Evolutionary conservation across 1,139 yeast genomes (phyloP), one percentile per base, ranked within the genome.

Genomic region (Spencermartinsiella ligniputridi): DNA sequence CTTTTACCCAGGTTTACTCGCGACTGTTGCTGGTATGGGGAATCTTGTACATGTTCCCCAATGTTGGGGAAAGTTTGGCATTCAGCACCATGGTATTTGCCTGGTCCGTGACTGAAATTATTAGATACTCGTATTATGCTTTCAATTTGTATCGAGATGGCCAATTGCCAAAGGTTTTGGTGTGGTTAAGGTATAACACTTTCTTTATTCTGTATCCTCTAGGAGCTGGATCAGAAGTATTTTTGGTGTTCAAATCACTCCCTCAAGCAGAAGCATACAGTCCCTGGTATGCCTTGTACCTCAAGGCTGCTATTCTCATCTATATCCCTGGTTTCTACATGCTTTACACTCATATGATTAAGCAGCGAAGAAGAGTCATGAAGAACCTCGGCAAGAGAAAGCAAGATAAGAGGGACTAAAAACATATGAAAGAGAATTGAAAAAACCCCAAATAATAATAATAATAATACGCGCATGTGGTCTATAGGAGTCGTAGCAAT

Each of bases 21-120:
- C 75, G 99, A 50, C 68, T 90, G 47, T 68, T 90, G 52, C 76
- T 92, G 39, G 96, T 88, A 15, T 74, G 87, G 72, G 97, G 97
- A 12, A 76, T 92, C 43, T 80, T 88, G 68, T 79, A 78, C 49
- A 63, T 75, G 15, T 73, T 89, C 56, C 97, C 97, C 11, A 62
- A 76, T 18, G 27, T 83, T 76, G 51, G 89, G 79, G 29, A 80
- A 75, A 56, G 60, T 55, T 52, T 78, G 51, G 70, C 80, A 45
- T 78, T 81, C 76, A 71, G 78, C 38, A 71, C 94, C 1, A 76
- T 92, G 64, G 74, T 81, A 38, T 60, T 81, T 44, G 92, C 97
- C 16, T 92, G 99, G 99, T 79, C 92, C 16, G 61, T 86, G 47
- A 88, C 97, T 27, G 99, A 92, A 66, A 76, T 88, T 41, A 81